Conservation (phyloP, 2,329 filamentous ascomycete genomes). For the Proliferodiscus dingleyae region DNA sequence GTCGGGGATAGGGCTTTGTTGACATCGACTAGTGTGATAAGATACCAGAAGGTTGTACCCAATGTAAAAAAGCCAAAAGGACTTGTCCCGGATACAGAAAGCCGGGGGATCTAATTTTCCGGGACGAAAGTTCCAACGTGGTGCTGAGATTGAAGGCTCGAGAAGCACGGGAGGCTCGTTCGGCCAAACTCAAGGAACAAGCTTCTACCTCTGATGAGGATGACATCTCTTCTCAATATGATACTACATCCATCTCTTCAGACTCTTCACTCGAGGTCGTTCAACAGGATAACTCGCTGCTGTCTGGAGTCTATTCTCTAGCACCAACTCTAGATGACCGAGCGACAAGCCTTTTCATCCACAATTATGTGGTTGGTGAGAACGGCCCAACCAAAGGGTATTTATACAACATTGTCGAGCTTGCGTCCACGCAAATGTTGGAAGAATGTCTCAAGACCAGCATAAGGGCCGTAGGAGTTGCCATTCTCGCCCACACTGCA, state of each 20-base stretch:
- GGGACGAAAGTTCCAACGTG: slow-evolving; percentile 52
- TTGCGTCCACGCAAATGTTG: slow-evolving; percentile 36
- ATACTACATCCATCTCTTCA: not conserved
- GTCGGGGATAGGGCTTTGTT: slow-evolving; percentile 3
- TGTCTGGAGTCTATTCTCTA: slow-evolving; percentile 29
- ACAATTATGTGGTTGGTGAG: slow-evolving; percentile 31
- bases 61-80: slow-evolving; percentile 49
- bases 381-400: slow-evolving; percentile 41
- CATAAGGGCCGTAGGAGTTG: slow-evolving; percentile 51
- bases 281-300: slow-evolving; percentile 30
- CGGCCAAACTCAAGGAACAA: slow-evolving; percentile 10
- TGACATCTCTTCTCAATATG: not conserved
- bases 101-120: slow-evolving; percentile 52
- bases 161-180: slow-evolving; percentile 31
- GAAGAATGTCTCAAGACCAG: slow-evolving; percentile 45
- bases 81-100: slow-evolving; percentile 52
- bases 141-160: slow-evolving; percentile 41
- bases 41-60: slow-evolving; percentile 46
- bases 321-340: slow-evolving; percentile 27
- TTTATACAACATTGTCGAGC: slow-evolving; percentile 49
- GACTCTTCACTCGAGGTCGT: slow-evolving; percentile 20
- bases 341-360: slow-evolving; percentile 24
- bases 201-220: not conserved
- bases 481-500: slow-evolving; percentile 41
- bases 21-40: slow-evolving; percentile 47